Conservation (phyloP, 768 basidiomycete genomes). For the Rhodotorula sphaerocarpa region DNA sequence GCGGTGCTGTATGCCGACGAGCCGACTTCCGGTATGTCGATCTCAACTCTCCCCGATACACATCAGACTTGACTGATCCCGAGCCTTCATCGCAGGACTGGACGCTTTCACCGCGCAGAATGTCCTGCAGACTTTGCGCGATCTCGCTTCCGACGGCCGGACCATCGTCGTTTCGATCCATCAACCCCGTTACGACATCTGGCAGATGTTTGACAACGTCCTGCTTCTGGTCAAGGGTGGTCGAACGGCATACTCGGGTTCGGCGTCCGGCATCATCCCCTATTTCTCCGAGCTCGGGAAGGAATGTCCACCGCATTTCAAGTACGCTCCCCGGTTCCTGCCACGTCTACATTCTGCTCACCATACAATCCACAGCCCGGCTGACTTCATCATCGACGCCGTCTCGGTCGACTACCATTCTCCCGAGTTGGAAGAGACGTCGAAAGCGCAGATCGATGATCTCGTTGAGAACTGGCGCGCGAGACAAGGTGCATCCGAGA, state of each 20-base stretch:
- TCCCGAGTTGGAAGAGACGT: neutral
- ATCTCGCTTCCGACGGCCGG: constrained; percentile 43
- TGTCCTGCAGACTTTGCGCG: constrained; percentile 48
- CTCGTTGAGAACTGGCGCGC: constrained; percentile 18
- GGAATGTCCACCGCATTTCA: constrained; percentile 27
- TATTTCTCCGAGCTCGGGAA: constrained; percentile 19
- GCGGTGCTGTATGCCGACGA: constrained; percentile 46
- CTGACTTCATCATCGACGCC: constrained; percentile 38
- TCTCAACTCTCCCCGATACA: neutral
- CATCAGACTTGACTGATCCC: neutral
- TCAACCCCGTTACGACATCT: constrained; percentile 46
- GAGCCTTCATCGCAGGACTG: constrained; percentile 41
- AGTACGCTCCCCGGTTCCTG: constrained; percentile 6
- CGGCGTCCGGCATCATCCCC: constrained; percentile 9
- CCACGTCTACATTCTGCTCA: fast-evolving
- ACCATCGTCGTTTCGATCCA: constrained; percentile 42
- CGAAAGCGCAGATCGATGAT: constrained; percentile 4
- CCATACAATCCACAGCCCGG: constrained; percentile 9
- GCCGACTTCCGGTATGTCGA: constrained; percentile 30
- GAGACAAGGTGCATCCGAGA: neutral
- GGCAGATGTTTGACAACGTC: constrained; percentile 43
- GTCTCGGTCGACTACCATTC: constrained; percentile 29
- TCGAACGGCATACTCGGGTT: constrained; percentile 28
- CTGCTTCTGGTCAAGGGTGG: constrained; percentile 43
- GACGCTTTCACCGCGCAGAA: constrained; percentile 49